Conservation (phyloP, 164 flowering plant genomes). For the Dillenia suffruticosa region DNA sequence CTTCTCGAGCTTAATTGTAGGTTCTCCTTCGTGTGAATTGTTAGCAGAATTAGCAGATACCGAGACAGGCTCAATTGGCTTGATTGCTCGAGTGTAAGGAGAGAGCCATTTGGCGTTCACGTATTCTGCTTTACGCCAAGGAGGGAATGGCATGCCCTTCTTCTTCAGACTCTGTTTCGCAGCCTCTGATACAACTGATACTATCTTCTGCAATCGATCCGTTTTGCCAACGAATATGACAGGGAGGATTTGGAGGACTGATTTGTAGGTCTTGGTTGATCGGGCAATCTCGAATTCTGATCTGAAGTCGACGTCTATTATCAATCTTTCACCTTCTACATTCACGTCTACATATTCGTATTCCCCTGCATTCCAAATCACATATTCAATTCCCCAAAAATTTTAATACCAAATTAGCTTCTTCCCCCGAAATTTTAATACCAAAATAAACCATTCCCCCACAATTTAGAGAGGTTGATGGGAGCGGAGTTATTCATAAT, state of each 20-base stretch:
- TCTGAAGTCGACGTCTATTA: slow-evolving; percentile 80
- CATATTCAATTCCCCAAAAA: neutral
- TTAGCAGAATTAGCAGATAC: too few relatives aligned
- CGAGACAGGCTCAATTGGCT: neutral
- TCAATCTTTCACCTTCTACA: slow-evolving; percentile 50
- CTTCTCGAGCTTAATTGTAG: neutral
- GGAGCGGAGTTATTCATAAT: too few relatives aligned
- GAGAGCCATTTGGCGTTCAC: slow-evolving; percentile 80
- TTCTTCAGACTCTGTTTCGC: slow-evolving; percentile 82
- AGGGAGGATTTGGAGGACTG: slow-evolving; percentile 65
- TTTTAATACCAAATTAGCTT: too few relatives aligned
- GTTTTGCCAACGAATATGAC: slow-evolving; percentile 74
- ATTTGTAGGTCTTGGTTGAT: slow-evolving; percentile 60
- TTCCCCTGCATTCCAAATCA: slow-evolving; percentile 47
- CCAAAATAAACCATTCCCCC: too few relatives aligned
- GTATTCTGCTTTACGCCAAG: slow-evolving; percentile 80
- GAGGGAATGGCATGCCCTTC: slow-evolving; percentile 84
- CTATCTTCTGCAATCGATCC: slow-evolving; percentile 66
- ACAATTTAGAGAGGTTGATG: too few relatives aligned
- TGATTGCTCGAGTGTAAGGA: slow-evolving; percentile 31
- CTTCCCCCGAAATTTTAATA: too few relatives aligned
- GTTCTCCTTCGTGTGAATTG: neutral
- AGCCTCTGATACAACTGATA: slow-evolving; percentile 65
- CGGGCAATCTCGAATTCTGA: slow-evolving; percentile 93
- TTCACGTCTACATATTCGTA: slow-evolving; percentile 83